Evolutionary conservation across 1,284 basidiomycete genomes (phyloP), one percentile per base, ranked within the genome.

Genomic region (Flammula alnicola): DNA sequence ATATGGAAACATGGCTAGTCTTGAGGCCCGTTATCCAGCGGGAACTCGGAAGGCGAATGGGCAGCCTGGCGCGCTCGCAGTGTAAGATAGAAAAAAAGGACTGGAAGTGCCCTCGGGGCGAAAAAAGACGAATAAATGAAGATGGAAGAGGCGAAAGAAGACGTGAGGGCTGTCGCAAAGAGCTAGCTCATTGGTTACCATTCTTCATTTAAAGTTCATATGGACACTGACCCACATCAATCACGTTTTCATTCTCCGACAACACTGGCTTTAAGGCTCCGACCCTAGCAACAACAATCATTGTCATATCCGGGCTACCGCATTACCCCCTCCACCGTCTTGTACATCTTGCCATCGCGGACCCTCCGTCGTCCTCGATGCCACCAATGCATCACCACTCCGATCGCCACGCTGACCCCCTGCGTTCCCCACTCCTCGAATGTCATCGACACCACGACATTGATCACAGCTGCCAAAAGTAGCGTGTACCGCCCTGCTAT

Each of bases 371-470:
- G 75, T 37, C 71, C 72, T 14, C 48, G 49, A 31, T 71, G 71
- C 36, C 71, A 72, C 61, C 78, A 70, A 42, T 70, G 68, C 50
- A 74, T 64, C 51, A 82, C 47, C 40, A 64, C 63, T 3, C 81
- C 84, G 16, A 93, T 74, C 26, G 80, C 25, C 19, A 68, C 71
- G 3, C 86, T 81, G 37, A 94, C 80, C 10, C 74, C 71, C 49
- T 77, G 75, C 27, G 87, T 78, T 4, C 82, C 87, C 81, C 86
- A 94, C 41, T 81, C 77, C 66, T 99, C 96, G 62, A 90, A 97
- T 0, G 74, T 77, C 65, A 93, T 77, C 26, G 91, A 95, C 12
- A 84, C 59, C 1, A 73, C 72, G 19, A 93, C 80, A 71, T 99
- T 98, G 47, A 85, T 64, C 19, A 83, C 67, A 5, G 89, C 88